Evolutionary conservation across 2,329 filamentous ascomycete species (phyloP), one percentile per base, ranked within the genome.

Genomic region (Verruconis gallopava): DNA sequence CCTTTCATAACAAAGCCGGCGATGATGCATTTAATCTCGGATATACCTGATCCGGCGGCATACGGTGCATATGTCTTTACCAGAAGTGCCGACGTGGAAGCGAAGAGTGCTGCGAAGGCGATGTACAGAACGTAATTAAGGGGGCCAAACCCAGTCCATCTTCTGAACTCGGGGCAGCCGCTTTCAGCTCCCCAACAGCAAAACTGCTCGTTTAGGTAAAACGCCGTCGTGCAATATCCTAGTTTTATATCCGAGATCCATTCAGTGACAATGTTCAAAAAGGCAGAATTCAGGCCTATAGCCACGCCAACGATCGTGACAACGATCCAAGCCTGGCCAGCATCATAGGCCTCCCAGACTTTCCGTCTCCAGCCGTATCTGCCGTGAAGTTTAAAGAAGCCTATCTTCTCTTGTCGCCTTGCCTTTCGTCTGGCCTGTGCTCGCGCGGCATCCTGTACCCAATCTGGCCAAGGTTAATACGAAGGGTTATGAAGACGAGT

Each of bases 1-100:
- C 88, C 91, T 62, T 96, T 95, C 91, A 98, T 98, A 38, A 96
- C 85, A 58, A 98, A 98, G 3, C 91, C 91, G 3, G 89, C 91
- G 55, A 98, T 94, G 56, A 98, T 96, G 62, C 86, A 94, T 63
- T 98, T 98, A 71, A 98, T 98, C 65, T 98, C 91, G 11, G 86
- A 95, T 45, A 98, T 98, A 32, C 91, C 91, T 11, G 85, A 94
- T 13, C 91, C 91, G 22, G 91, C 91, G 9, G 91, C 91, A 58
- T 98, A 98, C 0, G 91, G 91, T 3, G 91, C 88, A 61, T 91
- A 96, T 1, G 77, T 78, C 58, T 85, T 91, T 55, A 98, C 91
- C 32, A 98, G 69, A 28, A 73, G 78, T 1, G 88, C 88, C 2
- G 88, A 80, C 3, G 80, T 80, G 42, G 82, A 81, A 14, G 89